These are phyloP conservation scores for Homolaphlyctis polyrhiza DNA, from an alignment of 371 early-diverging fungal genomes.

Conservation along the genomic window DNA sequence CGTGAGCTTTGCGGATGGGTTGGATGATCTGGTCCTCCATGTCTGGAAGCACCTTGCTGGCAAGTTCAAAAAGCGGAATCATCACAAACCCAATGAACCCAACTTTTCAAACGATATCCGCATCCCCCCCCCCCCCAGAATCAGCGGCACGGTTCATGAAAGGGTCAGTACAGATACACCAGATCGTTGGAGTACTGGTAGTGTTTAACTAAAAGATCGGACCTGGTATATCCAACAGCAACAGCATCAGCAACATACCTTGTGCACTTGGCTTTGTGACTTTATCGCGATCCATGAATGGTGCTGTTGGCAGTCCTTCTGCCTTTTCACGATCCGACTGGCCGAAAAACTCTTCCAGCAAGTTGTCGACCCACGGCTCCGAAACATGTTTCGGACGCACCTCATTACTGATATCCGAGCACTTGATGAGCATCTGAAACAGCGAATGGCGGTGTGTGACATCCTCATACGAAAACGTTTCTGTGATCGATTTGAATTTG, in stretches of 20 bases:
- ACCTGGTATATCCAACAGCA: not conserved
- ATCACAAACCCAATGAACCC: slow-evolving; percentile 49
- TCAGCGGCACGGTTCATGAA: too few species aligned
- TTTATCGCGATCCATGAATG: slow-evolving; percentile 55
- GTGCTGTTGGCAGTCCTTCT: slow-evolving; percentile 48
- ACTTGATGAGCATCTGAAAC: slow-evolving; percentile 47
- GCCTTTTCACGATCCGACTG: slow-evolving; percentile 49
- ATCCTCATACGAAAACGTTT: slow-evolving; percentile 39
- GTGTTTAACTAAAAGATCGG: not conserved
- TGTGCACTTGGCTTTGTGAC: slow-evolving; percentile 51
- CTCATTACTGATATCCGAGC: slow-evolving; percentile 51
- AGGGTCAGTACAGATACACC: not conserved
- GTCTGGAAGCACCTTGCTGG: slow-evolving; percentile 40
- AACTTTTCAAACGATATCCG: slow-evolving; percentile 5
- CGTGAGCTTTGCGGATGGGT: slow-evolving; percentile 36
- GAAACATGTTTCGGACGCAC: slow-evolving; percentile 40
- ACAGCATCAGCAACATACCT: slow-evolving; percentile 7
- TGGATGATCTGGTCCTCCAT: slow-evolving; percentile 37
- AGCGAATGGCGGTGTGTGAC: slow-evolving; percentile 33
- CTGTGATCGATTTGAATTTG: slow-evolving; percentile 35
- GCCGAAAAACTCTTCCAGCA: slow-evolving; percentile 50
- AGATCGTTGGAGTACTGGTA: not conserved
- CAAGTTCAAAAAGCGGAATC: slow-evolving; percentile 49
- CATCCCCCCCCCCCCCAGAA: too few species aligned
- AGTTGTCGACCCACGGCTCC: slow-evolving; percentile 57